A percentile compares a stretch with the other conserved stretches of the same genome.
phyloP scores from a whole-genome alignment of 257 asterid genomes.

The Solanum clarkiae region DNA sequence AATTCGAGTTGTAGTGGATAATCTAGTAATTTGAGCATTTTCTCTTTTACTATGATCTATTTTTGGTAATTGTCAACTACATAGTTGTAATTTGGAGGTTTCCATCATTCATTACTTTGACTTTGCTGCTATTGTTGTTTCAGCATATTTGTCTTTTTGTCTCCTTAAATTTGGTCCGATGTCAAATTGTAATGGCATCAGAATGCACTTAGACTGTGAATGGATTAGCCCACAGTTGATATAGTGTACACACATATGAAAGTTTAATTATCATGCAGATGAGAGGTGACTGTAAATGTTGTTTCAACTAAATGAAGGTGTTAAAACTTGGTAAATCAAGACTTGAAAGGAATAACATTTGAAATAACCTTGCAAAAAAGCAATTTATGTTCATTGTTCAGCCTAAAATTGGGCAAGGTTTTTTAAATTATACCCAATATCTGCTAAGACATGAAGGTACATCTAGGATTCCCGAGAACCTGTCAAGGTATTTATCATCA shows the following conservation, averaged over 20 bases:
- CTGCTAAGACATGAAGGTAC: not conserved
- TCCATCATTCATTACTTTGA: not conserved
- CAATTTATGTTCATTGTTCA: not conserved
- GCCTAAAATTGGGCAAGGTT: not conserved
- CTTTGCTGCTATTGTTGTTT: not conserved
- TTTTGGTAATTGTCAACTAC: not conserved
- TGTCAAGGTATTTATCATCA: not conserved
- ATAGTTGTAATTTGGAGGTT: not conserved
- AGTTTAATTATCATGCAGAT: not conserved
- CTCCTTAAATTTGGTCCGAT: not conserved
- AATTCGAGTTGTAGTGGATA: not conserved
- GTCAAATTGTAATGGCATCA: not conserved
- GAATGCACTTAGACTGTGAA: not conserved
- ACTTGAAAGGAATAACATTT: not conserved
- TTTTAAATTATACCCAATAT: not conserved
- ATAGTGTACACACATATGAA: not conserved
- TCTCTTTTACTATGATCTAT: not conserved
- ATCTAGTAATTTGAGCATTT: not conserved
- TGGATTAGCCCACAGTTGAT: not conserved
- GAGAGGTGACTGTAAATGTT: not conserved
- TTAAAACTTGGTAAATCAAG: not conserved
- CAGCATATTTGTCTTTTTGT: not conserved
- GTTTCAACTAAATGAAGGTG: not conserved
- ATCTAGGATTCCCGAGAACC: not conserved
- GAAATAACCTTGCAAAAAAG: not conserved